Base-by-base conservation (phyloP, 1,139 yeast genomes). In the Groenewaldozyma auringiensis region DNA sequence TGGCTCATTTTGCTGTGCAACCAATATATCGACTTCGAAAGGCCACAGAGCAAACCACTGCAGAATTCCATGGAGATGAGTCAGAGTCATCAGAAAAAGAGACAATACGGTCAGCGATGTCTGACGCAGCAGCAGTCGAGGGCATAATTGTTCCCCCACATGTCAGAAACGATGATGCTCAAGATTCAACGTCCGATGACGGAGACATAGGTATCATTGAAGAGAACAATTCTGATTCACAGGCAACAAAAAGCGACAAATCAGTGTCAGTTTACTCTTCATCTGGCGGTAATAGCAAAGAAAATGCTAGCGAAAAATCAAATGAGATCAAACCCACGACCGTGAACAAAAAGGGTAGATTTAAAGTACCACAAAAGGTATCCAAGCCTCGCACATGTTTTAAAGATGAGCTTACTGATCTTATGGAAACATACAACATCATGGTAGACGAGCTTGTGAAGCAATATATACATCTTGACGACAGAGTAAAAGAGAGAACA, bases 381-480 rank as follows among this genome's bases (percentile, higher is more conserved):
- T 76, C 79, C 1, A 68, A 66, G 25, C 70, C 78, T n/a, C 71
- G 77, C 46, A 71, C 82, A 41, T 63, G 83, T 40, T 79, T 86
- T 59, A 74, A 79, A 44, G 96, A 92, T 68, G 98, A 92, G 64
- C 72, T 89, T 43, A 83, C 92, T 0, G 95, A 87, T 56, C 69
- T 89, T 43, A 81, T 94, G 0, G 92, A 83, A 43, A 92, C 95
- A 0, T 92, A 88, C 64, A 88, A 88, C 60, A 81, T 81, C 35
- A 87, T 89, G 96, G 81, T 94, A 4, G 88, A 82, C 57, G 95
- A 87, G 57, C 70, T 92, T 37, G 88, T 84, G 51, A 75, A 78
- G 51, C 96, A 89, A 60, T 89, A 89, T 58, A 71, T 82, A 3
- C 82, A 83, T 59, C 65, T 92, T 46, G 97, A 92, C 65, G 95